Evolutionary conservation across 805 yeast genomes (phyloP), one percentile per base, ranked within the genome.

Genomic region (Candida anglica): DNA sequence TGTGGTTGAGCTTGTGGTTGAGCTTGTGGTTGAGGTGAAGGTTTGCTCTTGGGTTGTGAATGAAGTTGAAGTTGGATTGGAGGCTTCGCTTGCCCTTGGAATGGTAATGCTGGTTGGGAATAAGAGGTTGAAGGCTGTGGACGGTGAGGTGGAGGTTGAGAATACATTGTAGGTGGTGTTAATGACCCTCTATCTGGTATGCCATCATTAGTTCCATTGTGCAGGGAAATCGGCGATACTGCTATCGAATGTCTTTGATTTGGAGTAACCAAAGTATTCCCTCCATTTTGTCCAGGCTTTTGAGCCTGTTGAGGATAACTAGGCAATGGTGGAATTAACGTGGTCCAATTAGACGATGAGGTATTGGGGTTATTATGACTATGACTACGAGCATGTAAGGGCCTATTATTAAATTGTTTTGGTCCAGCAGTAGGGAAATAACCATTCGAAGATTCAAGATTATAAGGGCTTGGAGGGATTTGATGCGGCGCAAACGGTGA

Each of bases 281-380:
- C 26, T 31, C 21, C 27, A 20, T 14, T 19, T 19, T 22, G 39
- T 27, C 29, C 36, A 35, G 44, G 41, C 11, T 38, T 38, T 19
- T 36, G 34, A n/a, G 46, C 36, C 3, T 44, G 36, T 19, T 40
- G 36, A 10, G 55, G 50, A 26, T 39, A 43, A 9, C 48, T 21
- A 10, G 58, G 60, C 46, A 57, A 39, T 10, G 66, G 67, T n/a
- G 67, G 66, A 15, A 60, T 60, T 25, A 60, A 44, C 9, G 58
- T 32, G 10, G 59, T 53, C 64, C 64, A 58, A 36, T 53, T 46
- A 7, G 51, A 19, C 16, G 36, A 30, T 2, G 36, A 28, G 30
- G 27, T 30, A 10, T 13, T 21, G n/a, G 26, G 19, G 11, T 19
- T 36, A 14, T 23, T 19, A 13, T 34, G 36, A 28, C n/a, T n/a